phyloP scores from a whole-genome alignment of 352 stramenopile genomes.

The Globisporangium rhizosaccharum region DNA sequence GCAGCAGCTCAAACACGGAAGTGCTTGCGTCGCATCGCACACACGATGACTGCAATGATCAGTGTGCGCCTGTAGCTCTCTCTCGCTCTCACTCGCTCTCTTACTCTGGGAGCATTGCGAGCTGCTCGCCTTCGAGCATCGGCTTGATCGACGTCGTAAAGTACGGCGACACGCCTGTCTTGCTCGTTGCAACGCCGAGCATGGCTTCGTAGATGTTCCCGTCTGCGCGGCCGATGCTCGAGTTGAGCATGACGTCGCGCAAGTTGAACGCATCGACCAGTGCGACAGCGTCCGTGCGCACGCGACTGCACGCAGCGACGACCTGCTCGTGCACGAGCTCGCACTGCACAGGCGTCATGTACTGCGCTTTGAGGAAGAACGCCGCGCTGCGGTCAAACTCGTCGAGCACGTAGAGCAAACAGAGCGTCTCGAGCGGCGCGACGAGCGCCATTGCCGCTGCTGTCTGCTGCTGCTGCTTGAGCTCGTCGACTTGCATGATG shows the following conservation, averaged over 20 bases:
- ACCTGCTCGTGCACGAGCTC: conserved; percentile 41
- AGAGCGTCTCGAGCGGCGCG: conserved; percentile 54
- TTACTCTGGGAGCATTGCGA: conserved; percentile 18
- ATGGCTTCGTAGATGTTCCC: conserved; percentile 74
- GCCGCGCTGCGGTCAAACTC: conserved; percentile 52
- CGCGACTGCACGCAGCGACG: conserved; percentile 30
- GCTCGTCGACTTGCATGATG: conserved; percentile 43
- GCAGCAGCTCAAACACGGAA: too few species aligned
- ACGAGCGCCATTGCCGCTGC: conserved; percentile 21
- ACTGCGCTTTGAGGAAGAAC: conserved; percentile 56
- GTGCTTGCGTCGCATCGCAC: too few species aligned
- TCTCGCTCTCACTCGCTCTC: background rate
- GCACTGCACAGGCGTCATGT: conserved; percentile 48
- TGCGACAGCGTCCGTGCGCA: conserved; percentile 57
- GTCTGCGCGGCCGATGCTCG: conserved; percentile 49
- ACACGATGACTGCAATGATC: too few species aligned
- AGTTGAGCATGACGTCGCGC: conserved; percentile 66
- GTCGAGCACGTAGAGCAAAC: conserved; percentile 70
- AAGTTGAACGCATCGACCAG: conserved; percentile 77
- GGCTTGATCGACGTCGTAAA: conserved; percentile 54
- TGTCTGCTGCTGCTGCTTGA: conserved; percentile 16
- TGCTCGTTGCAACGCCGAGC: conserved; percentile 32
- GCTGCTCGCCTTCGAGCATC: conserved; percentile 44
- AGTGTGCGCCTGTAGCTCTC: too few species aligned
- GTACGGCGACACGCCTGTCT: conserved; percentile 42